These are phyloP conservation scores for Boletellus sp. DNA, from an alignment of 768 basidiomycete genomes.

Conservation along the genomic window DNA sequence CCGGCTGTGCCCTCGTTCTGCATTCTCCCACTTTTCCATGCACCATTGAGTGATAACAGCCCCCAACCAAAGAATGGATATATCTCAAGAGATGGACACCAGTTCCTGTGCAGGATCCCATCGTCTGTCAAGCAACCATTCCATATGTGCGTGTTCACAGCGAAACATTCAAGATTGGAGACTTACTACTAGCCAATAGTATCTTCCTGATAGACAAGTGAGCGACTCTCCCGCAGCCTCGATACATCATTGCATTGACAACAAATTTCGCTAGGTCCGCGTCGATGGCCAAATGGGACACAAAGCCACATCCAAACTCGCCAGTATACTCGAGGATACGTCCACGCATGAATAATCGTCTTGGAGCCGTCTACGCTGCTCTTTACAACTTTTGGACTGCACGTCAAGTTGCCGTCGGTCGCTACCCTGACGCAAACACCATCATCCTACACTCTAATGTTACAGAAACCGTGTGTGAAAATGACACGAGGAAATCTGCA, in stretches of 20 bases:
- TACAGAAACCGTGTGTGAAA: slow-evolving; percentile 28
- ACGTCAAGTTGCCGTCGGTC: slow-evolving; percentile 36
- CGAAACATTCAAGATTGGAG: neutral
- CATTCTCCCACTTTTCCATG: slow-evolving; percentile 52
- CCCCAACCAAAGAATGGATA: slow-evolving; percentile 36
- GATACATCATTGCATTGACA: too few relatives aligned
- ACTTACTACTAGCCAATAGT: slow-evolving; percentile 2
- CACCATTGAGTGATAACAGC: slow-evolving; percentile 23
- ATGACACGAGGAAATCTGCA: slow-evolving; percentile 44
- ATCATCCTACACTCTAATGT: slow-evolving; percentile 43
- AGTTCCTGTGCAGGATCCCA: slow-evolving; percentile 52
- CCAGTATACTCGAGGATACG: slow-evolving; percentile 34
- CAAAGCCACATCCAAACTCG: slow-evolving; percentile 36
- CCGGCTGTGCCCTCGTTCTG: slow-evolving; percentile 51
- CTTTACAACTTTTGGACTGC: slow-evolving; percentile 53
- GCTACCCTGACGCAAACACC: slow-evolving; percentile 51
- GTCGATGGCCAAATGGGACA: slow-evolving; percentile 46
- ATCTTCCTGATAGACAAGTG: slow-evolving; percentile 23
- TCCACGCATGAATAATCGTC: slow-evolving; percentile 40
- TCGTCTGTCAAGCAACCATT: slow-evolving; percentile 45
- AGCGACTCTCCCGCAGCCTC: too few relatives aligned
- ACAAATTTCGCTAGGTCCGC: slow-evolving; percentile 36
- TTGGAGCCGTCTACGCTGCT: slow-evolving; percentile 55
- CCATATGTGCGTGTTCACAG: slow-evolving; percentile 48
- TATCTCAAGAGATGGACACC: slow-evolving; percentile 54